Conservation (phyloP, 164 flowering plant genomes). For the Berberis thunbergii region DNA sequence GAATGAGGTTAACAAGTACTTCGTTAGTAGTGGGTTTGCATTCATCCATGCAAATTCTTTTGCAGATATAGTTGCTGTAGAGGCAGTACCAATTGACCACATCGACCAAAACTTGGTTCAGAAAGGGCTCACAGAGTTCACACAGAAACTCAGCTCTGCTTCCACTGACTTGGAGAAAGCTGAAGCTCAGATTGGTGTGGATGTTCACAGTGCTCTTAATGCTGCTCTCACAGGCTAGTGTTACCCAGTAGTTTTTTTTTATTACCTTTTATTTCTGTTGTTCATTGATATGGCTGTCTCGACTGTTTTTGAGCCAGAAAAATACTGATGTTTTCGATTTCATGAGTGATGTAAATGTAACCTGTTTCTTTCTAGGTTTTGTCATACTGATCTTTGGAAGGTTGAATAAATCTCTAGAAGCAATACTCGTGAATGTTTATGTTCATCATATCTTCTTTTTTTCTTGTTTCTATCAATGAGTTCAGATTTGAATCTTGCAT, state of each 20-base stretch:
- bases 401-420: too few relatives aligned
- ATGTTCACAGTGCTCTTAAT: conserved; percentile 76
- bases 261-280: too few relatives aligned
- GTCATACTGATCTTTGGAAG: too few relatives aligned
- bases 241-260: background rate
- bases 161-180: conserved; percentile 86
- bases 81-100: conserved; percentile 70
- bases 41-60: conserved; percentile 76
- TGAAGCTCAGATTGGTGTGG: conserved; percentile 88
- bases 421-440: too few relatives aligned
- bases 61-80: conserved; percentile 74
- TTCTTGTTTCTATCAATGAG: too few relatives aligned
- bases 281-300: too few relatives aligned
- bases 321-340: too few relatives aligned
- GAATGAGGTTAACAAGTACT: conserved; percentile 59
- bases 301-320: too few relatives aligned
- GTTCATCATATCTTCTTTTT: too few relatives aligned
- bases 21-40: conserved; percentile 90
- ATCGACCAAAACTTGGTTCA: conserved; percentile 62
- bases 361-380: too few relatives aligned
- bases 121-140: conserved; percentile 79
- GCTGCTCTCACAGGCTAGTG: conserved; percentile 59
- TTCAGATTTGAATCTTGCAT: too few relatives aligned
- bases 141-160: conserved; percentile 73
- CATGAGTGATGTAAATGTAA: too few relatives aligned